phyloP scores from a whole-genome alignment of 139 green algal species.

The Mesostigma viride region DNA sequence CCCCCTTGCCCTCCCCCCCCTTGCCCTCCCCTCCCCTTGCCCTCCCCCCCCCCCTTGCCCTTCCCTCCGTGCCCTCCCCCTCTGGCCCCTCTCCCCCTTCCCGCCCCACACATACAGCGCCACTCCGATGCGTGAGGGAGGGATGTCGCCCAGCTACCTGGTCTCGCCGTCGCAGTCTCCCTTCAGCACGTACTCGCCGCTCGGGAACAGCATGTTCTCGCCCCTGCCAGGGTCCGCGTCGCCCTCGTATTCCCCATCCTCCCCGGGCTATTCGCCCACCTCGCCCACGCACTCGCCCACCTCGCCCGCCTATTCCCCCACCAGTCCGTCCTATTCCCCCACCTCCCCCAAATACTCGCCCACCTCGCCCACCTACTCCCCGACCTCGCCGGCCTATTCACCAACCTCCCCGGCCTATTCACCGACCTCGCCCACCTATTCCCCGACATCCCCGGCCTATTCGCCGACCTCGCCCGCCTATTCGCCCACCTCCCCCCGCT shows the following conservation, averaged over 20 bases:
- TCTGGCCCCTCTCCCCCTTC: too few relatives aligned
- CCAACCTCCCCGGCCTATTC: constrained; percentile 50
- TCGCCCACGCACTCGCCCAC: constrained; percentile 36
- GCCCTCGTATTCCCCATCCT: constrained; percentile 38
- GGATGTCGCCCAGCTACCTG: constrained; percentile 33
- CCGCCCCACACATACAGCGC: too few relatives aligned
- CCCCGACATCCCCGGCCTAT: constrained; percentile 45
- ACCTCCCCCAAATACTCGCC: constrained; percentile 48
- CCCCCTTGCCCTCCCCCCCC: too few relatives aligned
- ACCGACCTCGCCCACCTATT: constrained; percentile 38
- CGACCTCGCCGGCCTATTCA: constrained; percentile 45
- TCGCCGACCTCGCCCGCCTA: constrained; percentile 50
- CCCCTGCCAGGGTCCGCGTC: constrained; percentile 41
- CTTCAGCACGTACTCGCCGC: constrained; percentile 52
- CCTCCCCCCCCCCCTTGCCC: too few relatives aligned
- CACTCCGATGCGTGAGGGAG: constrained; percentile 9
- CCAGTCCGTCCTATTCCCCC: constrained; percentile 35
- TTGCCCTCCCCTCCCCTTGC: too few relatives aligned
- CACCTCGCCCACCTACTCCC: constrained; percentile 53
- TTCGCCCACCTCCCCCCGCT: constrained; percentile 47
- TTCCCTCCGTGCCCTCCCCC: too few relatives aligned
- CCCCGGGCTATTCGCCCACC: constrained; percentile 13
- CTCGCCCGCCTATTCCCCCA: constrained; percentile 37
- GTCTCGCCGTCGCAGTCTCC: constrained; percentile 26
- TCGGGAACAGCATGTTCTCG: constrained; percentile 32